Evolutionary conservation across 192 early-diverging fungal species (phyloP).

Genomic region (Backusella sp.): DNA sequence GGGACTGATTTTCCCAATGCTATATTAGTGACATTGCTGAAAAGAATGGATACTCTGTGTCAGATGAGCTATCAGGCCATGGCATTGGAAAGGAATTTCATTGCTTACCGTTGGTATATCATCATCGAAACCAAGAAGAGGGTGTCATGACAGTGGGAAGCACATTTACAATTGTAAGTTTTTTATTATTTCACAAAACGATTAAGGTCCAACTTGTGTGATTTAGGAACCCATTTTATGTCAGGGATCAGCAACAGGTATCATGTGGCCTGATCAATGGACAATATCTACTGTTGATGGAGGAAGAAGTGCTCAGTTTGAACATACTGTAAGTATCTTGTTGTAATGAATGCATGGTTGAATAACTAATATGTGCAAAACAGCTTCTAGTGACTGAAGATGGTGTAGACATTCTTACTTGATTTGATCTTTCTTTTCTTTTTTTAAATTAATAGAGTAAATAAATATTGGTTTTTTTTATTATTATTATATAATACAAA

Average conservation of each 20-base stretch:
- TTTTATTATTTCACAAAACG: neutral
- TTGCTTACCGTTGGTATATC: slow-evolving; percentile 76
- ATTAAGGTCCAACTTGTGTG: neutral
- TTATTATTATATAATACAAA: neutral
- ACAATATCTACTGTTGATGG: slow-evolving; percentile 76
- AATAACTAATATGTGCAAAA: no score
- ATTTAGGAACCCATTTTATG: slow-evolving; percentile 70
- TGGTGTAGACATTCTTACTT: slow-evolving; percentile 72
- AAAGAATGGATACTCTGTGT: slow-evolving; percentile 58
- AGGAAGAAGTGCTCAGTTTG: slow-evolving; percentile 87
- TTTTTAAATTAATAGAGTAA: neutral
- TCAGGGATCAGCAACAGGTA: slow-evolving; percentile 66
- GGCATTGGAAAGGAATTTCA: slow-evolving; percentile 87
- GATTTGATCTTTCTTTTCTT: neutral
- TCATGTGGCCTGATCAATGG: slow-evolving; percentile 89
- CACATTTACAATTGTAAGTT: slow-evolving; percentile 77
- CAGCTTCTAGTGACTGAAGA: slow-evolving; percentile 59
- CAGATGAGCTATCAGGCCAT: slow-evolving; percentile 80
- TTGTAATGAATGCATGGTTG: no score
- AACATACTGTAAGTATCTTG: slow-evolving; percentile 56
- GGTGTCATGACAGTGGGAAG: slow-evolving; percentile 74
- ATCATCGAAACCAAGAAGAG: slow-evolving; percentile 63
- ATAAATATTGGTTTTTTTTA: neutral
- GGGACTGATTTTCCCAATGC: neutral
- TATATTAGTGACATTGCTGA: slow-evolving; percentile 38